phyloP scores from a whole-genome alignment of 2,329 filamentous ascomycete species.

The Cladosporium sphaerospermum region DNA sequence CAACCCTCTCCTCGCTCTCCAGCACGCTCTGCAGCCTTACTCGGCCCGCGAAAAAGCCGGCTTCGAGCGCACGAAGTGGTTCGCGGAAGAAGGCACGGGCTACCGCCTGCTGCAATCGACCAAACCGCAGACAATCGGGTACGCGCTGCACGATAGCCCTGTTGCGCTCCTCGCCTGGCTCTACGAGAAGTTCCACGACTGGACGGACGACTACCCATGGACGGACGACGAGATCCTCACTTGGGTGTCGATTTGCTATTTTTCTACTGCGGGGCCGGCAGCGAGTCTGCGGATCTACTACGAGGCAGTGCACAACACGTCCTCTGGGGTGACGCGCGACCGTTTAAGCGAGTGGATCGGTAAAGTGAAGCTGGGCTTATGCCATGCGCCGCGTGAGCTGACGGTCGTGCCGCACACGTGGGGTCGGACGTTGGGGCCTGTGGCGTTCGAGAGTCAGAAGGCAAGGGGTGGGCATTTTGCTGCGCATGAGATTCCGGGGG shows the following conservation, averaged over 20 bases:
- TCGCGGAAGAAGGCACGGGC: conserved; percentile 49
- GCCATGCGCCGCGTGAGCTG: conserved; percentile 55
- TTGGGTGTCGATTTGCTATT: conserved; percentile 69
- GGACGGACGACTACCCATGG: conserved; percentile 68
- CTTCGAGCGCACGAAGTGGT: conserved; percentile 51
- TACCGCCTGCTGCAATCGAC: conserved; percentile 59
- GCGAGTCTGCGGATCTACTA: conserved; percentile 68
- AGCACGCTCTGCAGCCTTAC: conserved; percentile 52
- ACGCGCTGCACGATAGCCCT: conserved; percentile 63
- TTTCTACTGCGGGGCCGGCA: conserved; percentile 61
- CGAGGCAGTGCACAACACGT: conserved; percentile 46
- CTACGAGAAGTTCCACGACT: conserved; percentile 72
- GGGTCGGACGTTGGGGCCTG: conserved; percentile 50
- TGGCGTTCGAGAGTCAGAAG: conserved; percentile 52
- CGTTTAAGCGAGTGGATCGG: conserved; percentile 38
- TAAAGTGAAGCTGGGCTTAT: conserved; percentile 47
- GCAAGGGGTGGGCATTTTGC: conserved; percentile 53
- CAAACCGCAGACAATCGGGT: conserved; percentile 67
- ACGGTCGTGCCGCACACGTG: conserved; percentile 49
- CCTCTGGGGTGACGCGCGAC: conserved; percentile 25
- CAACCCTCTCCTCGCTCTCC: conserved; percentile 52
- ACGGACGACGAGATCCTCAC: conserved; percentile 69
- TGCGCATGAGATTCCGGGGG: conserved; percentile 49
- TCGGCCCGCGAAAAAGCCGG: conserved; percentile 47
- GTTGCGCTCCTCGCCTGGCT: conserved; percentile 70